phyloP scores from a whole-genome alignment of 495 filamentous ascomycete genomes.

The Aspergillus ostianus region DNA sequence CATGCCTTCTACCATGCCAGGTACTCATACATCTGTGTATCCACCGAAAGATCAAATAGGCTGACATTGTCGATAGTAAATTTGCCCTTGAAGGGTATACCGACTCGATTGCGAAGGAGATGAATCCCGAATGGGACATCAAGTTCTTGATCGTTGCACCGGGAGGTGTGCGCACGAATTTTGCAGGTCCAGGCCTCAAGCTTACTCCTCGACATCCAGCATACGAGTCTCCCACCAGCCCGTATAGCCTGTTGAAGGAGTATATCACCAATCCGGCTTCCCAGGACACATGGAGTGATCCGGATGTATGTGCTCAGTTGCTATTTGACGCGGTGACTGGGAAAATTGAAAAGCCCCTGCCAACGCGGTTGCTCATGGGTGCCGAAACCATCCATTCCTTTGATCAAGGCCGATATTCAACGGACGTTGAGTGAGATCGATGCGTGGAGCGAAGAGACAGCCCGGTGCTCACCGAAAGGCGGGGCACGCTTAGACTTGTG shows the following conservation, averaged over 20 bases:
- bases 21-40: conserved; percentile 8
- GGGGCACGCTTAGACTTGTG: too few relatives aligned
- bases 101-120: conserved; percentile 49
- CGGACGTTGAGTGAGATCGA: conserved; percentile 21
- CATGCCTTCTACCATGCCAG: conserved; percentile 53
- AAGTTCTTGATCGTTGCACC: conserved; percentile 23
- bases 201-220: conserved; percentile 19
- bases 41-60: neutral
- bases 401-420: conserved; percentile 20
- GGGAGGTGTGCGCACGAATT: conserved; percentile 27
- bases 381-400: conserved; percentile 22
- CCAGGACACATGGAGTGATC: conserved; percentile 23
- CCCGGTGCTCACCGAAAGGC: conserved; percentile 15
- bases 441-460: conserved; percentile 20
- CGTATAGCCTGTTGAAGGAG: conserved; percentile 17
- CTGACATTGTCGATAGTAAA: conserved; percentile 28
- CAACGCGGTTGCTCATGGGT: conserved; percentile 23
- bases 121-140: conserved; percentile 49
- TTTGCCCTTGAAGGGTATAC: conserved; percentile 58
- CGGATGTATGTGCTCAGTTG: conserved; percentile 22
- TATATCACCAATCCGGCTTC: conserved; percentile 18
- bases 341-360: conserved; percentile 15
- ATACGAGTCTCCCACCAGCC: conserved; percentile 16
- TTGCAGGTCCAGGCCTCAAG: conserved; percentile 15
- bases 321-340: conserved; percentile 21